Conservation (phyloP, 129 eudicot genomes). For the Saussurea involucrata region DNA sequence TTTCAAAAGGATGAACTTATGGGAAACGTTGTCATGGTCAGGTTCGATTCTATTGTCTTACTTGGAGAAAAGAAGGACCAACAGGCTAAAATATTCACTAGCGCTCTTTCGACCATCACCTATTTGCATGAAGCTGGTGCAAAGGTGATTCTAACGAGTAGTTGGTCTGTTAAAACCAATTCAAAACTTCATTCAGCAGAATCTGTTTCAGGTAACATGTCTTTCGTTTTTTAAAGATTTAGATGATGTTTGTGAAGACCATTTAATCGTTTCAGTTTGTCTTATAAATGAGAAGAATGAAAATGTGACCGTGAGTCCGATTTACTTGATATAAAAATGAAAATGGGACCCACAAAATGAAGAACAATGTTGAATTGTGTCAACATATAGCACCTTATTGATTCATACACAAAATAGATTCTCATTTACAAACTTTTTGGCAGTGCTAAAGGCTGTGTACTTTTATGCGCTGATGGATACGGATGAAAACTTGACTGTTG, state of each 20-base stretch:
- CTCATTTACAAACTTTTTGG: not conserved
- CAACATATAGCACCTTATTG: not conserved
- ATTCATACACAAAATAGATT: not conserved
- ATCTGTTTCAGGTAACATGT: constrained; percentile 52
- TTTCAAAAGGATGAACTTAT: constrained; percentile 50
- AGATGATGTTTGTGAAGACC: not conserved
- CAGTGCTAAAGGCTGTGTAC: not conserved
- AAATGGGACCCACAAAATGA: not conserved
- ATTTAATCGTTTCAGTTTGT: not conserved
- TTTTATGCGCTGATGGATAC: not conserved
- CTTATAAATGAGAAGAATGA: not conserved
- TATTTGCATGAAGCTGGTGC: constrained; percentile 59
- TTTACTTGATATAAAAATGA: not conserved
- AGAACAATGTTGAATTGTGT: not conserved
- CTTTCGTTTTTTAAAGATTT: not conserved
- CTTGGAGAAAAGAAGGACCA: constrained; percentile 41
- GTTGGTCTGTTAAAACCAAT: constrained; percentile 47
- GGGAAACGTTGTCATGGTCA: constrained; percentile 65
- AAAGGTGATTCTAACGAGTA: constrained; percentile 54
- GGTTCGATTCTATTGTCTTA: constrained; percentile 58
- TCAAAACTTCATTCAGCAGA: constrained; percentile 39
- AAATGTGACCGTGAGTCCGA: not conserved
- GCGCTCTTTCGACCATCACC: constrained; percentile 50
- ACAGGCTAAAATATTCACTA: constrained; percentile 15
- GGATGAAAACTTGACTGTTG: not conserved